Conservation (phyloP, 495 filamentous ascomycete genomes). For the Neurospora sp. region DNA sequence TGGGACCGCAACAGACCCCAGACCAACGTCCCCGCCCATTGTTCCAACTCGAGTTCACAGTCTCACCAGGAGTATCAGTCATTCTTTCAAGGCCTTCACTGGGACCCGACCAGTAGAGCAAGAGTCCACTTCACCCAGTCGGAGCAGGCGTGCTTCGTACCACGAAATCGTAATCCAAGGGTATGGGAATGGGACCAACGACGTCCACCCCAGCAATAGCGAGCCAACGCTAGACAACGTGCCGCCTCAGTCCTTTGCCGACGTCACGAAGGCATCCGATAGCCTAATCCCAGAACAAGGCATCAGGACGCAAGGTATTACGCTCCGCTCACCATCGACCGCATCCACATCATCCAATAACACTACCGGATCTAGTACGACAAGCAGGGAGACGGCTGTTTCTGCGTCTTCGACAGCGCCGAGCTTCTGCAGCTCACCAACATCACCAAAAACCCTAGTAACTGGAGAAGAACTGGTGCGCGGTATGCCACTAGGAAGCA, state of each 20-base stretch:
- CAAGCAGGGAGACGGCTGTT: conserved; percentile 2
- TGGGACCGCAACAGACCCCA: background rate
- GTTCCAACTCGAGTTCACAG: conserved; percentile 14
- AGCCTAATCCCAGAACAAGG: background rate
- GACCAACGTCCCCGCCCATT: background rate
- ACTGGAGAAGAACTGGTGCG: background rate
- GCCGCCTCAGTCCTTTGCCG: background rate
- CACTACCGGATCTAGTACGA: conserved; percentile 15
- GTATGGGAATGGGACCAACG: conserved; percentile 33
- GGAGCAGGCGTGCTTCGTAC: conserved; percentile 12
- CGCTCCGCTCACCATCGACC: conserved; percentile 17
- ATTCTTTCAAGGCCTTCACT: conserved; percentile 20
- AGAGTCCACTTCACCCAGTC: conserved; percentile 4
- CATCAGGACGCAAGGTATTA: conserved; percentile 6
- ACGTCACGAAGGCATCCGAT: background rate
- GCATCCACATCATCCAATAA: conserved; percentile 12
- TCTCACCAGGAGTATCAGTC: conserved; percentile 20
- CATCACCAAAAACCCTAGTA: background rate
- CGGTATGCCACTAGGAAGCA: background rate
- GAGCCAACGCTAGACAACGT: background rate
- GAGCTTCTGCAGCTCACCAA: background rate
- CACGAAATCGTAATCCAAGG: conserved; percentile 33
- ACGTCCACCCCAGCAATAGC: conserved; percentile 7
- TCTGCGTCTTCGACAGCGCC: conserved; percentile 6
- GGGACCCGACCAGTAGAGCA: conserved; percentile 3